Base-by-base conservation (phyloP, 139 green algal species). In the Diplosphaera chodatii region DNA sequence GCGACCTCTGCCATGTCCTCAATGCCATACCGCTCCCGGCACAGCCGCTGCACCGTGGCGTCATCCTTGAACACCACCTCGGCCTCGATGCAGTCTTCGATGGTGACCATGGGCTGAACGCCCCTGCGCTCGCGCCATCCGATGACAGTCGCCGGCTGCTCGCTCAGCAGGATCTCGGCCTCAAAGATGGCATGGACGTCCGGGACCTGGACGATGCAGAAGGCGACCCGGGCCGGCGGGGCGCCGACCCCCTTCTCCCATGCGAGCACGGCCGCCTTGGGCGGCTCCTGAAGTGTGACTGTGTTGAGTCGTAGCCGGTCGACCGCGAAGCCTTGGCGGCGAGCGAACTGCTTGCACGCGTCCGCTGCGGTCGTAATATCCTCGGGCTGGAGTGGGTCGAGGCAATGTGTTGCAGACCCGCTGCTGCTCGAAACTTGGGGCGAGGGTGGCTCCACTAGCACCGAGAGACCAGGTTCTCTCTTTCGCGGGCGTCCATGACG, bases 1-100 rank as follows among this genome's bases (percentile, higher is more conserved):
- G 82, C 86, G 32, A 92, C 72, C 16, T 80, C 34, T 3, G 81
- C 77, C 25, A 89, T 55, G 77, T 90, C 33, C 22, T 59, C 74
- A 65, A 93, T 84, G 67, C 83, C 78, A 67, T 92, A 94, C 15
- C 84, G 86, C 40, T 91, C 76, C 23, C 16, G 32, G 69, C 96
- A 62, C 32, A 93, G 66, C 56, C 71, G 55, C 34, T 34, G 28
- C 20, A 93, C 71, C 22, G 64, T 30, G 0, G 63, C 27, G 69
- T 89, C 80, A 15, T 68, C 48, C 72, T 86, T 85, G 28, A 90
- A 77, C 64, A 86, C 74, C 13, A 68, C 74, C 83, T 96, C 90
- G 0, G 83, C 83, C 20, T 90, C 72, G 28, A 81, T 20, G 74
- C 81, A 86, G 70, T 96, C 89, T 37, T 91, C 87, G 25, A 87